These are phyloP conservation scores for Lepidium sativum DNA, from an alignment of 345 rosid genomes.

Conservation along the genomic window DNA sequence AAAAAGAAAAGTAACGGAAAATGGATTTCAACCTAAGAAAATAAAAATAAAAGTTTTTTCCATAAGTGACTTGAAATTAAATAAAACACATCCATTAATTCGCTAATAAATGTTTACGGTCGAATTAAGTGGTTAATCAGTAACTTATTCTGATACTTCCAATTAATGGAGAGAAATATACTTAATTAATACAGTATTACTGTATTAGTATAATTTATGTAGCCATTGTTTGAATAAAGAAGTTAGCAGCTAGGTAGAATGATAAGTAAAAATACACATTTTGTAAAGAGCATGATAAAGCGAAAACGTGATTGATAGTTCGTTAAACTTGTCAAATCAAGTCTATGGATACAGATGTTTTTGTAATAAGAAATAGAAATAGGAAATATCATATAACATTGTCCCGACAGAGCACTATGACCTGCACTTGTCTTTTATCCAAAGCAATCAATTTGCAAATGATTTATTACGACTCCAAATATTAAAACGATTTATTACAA, in stretches of 20 bases:
- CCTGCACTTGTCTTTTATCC: conserved; percentile 11
- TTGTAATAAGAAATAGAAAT: neutral
- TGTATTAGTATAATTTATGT: neutral
- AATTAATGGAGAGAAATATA: neutral
- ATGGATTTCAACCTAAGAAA: too few species aligned
- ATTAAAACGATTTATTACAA: neutral
- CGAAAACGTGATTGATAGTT: neutral
- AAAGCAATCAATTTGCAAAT: conserved; percentile 4
- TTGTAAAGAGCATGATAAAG: neutral
- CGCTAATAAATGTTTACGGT: neutral
- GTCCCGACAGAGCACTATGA: conserved; percentile 19
- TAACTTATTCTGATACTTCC: neutral
- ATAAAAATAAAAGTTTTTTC: too few species aligned
- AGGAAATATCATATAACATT: neutral
- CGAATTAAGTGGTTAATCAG: neutral
- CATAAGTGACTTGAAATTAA: neutral
- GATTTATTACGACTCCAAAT: conserved; percentile 6
- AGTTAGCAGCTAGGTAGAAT: neutral
- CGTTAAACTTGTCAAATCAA: neutral
- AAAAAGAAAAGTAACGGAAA: too few species aligned
- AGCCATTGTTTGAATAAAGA: neutral
- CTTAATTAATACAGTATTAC: neutral
- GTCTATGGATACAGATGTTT: neutral
- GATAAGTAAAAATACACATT: neutral
- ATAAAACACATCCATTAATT: neutral